phyloP scores from a whole-genome alignment of 1,284 basidiomycete species.

The Exsudoporus floridanus region DNA sequence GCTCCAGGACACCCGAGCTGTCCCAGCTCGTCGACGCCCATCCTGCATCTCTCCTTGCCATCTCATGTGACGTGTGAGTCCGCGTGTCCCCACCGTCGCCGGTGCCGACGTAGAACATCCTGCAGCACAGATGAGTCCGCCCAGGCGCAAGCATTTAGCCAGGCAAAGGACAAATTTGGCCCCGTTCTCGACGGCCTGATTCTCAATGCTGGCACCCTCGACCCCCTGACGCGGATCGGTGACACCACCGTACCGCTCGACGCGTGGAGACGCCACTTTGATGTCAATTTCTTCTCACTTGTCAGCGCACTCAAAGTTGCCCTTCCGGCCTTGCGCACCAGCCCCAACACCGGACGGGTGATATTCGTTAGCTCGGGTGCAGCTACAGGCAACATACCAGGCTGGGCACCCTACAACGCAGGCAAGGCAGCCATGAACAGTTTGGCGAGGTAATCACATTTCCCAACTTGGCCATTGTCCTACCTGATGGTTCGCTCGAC shows the following conservation, averaged over 20 bases:
- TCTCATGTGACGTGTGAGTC: constrained; percentile 75
- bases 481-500: constrained; percentile 13
- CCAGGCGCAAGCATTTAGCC: constrained; percentile 50
- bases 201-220: constrained; percentile 76
- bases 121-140: constrained; percentile 58
- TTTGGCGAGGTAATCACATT: constrained; percentile 55
- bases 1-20: constrained; percentile 66
- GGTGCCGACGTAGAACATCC: constrained; percentile 7
- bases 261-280: constrained; percentile 67
- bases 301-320: constrained; percentile 63
- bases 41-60: constrained; percentile 46
- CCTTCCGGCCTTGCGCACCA: constrained; percentile 67
- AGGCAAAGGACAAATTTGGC: constrained; percentile 51
- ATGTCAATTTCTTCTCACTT: constrained; percentile 84
- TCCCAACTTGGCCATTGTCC: constrained; percentile 5
- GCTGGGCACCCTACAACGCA: constrained; percentile 81
- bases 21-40: constrained; percentile 49
- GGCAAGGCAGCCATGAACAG: constrained; percentile 86
- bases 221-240: constrained; percentile 47
- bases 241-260: constrained; percentile 40
- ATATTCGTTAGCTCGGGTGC: constrained; percentile 84
- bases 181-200: constrained; percentile 68
- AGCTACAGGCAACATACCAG: constrained; percentile 62
- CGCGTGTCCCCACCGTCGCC: background rate
- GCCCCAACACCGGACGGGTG: constrained; percentile 59